These are phyloP conservation scores for Candida germanica DNA, from an alignment of 805 yeast species.

Conservation along the genomic window DNA sequence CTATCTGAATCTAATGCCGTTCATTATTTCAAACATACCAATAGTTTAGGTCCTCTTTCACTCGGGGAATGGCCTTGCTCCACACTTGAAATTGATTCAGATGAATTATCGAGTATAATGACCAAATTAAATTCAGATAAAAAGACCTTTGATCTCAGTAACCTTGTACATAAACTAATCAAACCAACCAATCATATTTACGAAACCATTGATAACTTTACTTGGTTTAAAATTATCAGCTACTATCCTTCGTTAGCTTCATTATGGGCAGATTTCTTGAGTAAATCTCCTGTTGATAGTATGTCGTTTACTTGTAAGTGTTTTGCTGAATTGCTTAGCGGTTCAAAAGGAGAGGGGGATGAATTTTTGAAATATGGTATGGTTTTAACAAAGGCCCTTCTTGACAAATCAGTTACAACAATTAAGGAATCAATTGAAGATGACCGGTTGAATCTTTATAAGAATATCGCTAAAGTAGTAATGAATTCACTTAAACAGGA, in stretches of 20 bases:
- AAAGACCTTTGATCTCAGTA: background rate
- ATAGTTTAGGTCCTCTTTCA: constrained; percentile 6
- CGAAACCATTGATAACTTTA: background rate
- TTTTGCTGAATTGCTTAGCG: background rate
- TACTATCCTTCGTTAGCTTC: constrained; percentile 4
- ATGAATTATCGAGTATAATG: constrained; percentile 7
- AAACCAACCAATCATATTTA: background rate
- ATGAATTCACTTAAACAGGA: constrained; percentile 13
- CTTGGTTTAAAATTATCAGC: constrained; percentile 9
- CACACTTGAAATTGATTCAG: constrained; percentile 6
- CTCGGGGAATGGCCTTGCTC: constrained; percentile 16
- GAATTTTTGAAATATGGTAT: constrained; percentile 2
- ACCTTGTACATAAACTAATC: background rate
- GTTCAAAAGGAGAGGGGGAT: background rate
- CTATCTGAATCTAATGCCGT: constrained; percentile 22
- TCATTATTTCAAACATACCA: constrained; percentile 26
- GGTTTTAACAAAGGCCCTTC: constrained; percentile 2
- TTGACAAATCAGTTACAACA: constrained; percentile 2
- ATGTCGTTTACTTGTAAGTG: background rate
- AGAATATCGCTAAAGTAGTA: background rate
- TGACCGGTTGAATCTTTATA: background rate
- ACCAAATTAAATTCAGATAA: constrained; percentile 3
- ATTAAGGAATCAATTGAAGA: background rate
- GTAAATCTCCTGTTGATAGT: background rate
- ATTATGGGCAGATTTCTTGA: constrained; percentile 5